These are phyloP conservation scores for Phytophthora ohioensis DNA, from an alignment of 352 stramenopile species.

Conservation along the genomic window DNA sequence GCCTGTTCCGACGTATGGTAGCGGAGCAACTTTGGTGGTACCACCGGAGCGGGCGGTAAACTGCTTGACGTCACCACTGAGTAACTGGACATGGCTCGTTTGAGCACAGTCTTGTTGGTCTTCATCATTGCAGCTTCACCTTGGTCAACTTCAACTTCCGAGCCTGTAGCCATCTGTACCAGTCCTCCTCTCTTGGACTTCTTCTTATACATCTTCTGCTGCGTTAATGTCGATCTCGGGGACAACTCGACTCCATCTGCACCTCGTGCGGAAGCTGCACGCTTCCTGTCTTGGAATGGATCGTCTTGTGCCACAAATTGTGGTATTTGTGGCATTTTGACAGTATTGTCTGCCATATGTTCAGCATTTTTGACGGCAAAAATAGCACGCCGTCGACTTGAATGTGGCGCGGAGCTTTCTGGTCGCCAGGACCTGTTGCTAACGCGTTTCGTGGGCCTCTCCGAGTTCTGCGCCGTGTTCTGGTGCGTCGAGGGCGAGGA, in stretches of 20 bases:
- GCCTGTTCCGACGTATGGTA: conserved; percentile 24
- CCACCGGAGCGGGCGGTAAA: conserved; percentile 4
- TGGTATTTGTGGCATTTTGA: conserved; percentile 1
- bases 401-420: background rate
- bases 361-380: conserved; percentile 19
- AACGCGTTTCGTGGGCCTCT: conserved; percentile 16
- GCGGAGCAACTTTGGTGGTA: conserved; percentile 15
- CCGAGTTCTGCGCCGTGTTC: conserved; percentile 4
- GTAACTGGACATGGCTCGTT: conserved; percentile 32
- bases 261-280: background rate
- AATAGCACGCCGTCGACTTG: conserved; percentile 26
- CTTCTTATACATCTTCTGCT: conserved; percentile 30
- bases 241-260: conserved; percentile 12
- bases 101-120: conserved; percentile 6
- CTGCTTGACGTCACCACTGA: conserved; percentile 1
- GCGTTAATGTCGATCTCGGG: conserved; percentile 2
- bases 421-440: conserved; percentile 1
- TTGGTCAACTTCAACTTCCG: conserved; percentile 2
- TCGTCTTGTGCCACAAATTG: conserved; percentile 1
- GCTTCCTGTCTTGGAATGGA: conserved; percentile 30
- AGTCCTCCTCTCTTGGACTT: conserved; percentile 39
- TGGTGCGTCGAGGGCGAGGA: conserved; percentile 3
- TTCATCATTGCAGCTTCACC: background rate
- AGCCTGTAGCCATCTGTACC: background rate
- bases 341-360: conserved; percentile 1